Percentiles rank a stretch among this genome's conserved stretches.
Conservation (phyloP, 257 asterid genomes). For the Vinca minor region DNA sequence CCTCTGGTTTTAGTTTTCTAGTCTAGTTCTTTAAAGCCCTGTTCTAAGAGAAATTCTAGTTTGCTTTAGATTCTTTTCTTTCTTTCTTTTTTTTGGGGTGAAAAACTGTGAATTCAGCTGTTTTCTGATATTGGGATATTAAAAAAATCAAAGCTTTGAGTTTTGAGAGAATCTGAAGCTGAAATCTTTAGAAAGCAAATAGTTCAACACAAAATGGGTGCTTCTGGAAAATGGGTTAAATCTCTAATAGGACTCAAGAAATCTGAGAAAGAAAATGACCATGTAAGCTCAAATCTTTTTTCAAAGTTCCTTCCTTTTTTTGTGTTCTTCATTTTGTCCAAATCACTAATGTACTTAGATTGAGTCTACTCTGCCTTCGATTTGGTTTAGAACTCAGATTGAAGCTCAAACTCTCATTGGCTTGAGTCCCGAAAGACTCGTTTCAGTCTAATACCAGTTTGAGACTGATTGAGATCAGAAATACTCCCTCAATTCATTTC, state of each 20-base stretch:
- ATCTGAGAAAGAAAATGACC: conserved; percentile 59
- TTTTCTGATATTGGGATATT: not conserved
- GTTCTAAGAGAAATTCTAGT: too few species aligned
- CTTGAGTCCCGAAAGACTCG: too few species aligned
- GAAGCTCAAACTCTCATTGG: too few species aligned
- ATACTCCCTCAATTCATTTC: too few species aligned
- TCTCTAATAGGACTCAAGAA: conserved; percentile 71
- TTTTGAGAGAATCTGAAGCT: conserved; percentile 4
- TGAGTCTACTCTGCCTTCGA: too few species aligned
- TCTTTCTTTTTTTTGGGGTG: too few species aligned
- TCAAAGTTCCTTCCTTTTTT: conserved; percentile 17
- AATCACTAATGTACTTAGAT: not conserved
- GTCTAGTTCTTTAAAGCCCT: not conserved
- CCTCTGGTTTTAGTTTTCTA: not conserved
- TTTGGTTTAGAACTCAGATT: too few species aligned
- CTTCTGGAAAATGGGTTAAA: conserved; percentile 89
- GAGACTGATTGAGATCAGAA: too few species aligned
- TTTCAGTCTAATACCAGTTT: too few species aligned
- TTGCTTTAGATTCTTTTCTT: not conserved
- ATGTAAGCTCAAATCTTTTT: conserved; percentile 41
- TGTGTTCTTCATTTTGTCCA: not conserved
- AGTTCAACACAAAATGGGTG: conserved; percentile 46
- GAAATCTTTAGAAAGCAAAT: conserved; percentile 12
- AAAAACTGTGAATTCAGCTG: not conserved
- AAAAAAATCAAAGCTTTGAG: not conserved